Evolutionary conservation across 2,329 filamentous ascomycete genomes (phyloP), one percentile per base, ranked within the genome.

Genomic region (Cordyceps javanica): DNA sequence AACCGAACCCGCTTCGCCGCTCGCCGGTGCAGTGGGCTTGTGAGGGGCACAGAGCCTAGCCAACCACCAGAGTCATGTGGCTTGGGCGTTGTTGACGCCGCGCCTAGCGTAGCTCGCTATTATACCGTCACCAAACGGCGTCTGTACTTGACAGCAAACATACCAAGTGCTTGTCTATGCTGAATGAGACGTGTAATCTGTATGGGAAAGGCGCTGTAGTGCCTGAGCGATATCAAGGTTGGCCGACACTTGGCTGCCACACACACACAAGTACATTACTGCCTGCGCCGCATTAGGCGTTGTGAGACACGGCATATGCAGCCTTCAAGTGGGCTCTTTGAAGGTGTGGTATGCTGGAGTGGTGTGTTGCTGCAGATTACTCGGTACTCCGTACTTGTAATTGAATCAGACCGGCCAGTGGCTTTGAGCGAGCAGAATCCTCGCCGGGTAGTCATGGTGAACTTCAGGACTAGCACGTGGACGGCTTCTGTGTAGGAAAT

Each of bases 301-400:
- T 41, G 25, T 49, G 44, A 56, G 53, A 56, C 53, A 56, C 36
- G 53, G 53, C 53, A 30, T 23, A 19, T 32, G 53, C 53, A 48
- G 41, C 28, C 28, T 45, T 21, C 21, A 41, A 25, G 51, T 45
- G 51, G 51, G 21, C 39, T 34, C 16, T 25, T 25, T 16, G n/a
- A n/a, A n/a, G 13, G 14, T 5, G 16, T 30, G 14, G 26, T 52
- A 23, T 30, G 38, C 25, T 21, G 11, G 25, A 28, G 25, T 42
- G 36, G 50, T 42, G 25, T 42, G 25, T 30, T 25, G n/a, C 38
- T 23, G 3, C n/a, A 26, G 3, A 11, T 25, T 10, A 16, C 21
- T 13, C 39, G 25, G 19, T 14, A 3, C 21, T 6, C 11, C 6
- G 30, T 11, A 32, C 30, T 11, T 11, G 21, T 52, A 23, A 9